Evolutionary conservation across 1,284 basidiomycete species (phyloP), one percentile per base, ranked within the genome.

Genomic region (Kwoniella shivajii): DNA sequence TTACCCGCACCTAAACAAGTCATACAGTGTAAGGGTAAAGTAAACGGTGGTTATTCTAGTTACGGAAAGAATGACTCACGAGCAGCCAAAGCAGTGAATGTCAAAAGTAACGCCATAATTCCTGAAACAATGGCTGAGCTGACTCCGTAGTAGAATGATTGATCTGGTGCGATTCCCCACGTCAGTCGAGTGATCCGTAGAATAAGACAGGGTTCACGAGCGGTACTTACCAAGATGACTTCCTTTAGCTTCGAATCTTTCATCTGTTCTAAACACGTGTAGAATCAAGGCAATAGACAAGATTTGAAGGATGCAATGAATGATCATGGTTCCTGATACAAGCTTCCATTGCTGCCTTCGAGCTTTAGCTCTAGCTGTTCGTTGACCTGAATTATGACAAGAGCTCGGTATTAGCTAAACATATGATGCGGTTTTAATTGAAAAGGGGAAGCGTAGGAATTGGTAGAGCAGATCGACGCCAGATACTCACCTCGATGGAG

Each of bases 271-370:
- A 57, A 72, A 78, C 1, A 74, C 66, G 56, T 74, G 73, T 26
- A 73, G 45, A 52, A 78, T 76, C 52, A 78, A 50, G 22, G 67
- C 66, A 45, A 77, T 60, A 11, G 71, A 72, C 1, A 73, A 43
- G 24, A 73, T 56, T 55, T 77, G 77, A 2, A 78, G 56, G 2
- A 72, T 24, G 38, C 70, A 72, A 54, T 78, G 77, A 16, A 77
- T 71, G 24, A 69, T 49, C 74, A 76, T 77, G 1, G 75, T 72
- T 11, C 64, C 72, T 0, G 75, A 76, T 9, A 78, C 75, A 31
- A 78, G 68, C 62, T 77, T 77, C 77, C 77, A 78, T 37, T 76
- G 75, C 41, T 75, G 69, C 57, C 72, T 55, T 27, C 77, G 60
- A 5, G 76, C 73, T 48, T 69, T 65, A 5, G 76, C 77, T 42